Conservation (phyloP, 2,329 filamentous ascomycete species). For the Colletotrichum cereale region DNA sequence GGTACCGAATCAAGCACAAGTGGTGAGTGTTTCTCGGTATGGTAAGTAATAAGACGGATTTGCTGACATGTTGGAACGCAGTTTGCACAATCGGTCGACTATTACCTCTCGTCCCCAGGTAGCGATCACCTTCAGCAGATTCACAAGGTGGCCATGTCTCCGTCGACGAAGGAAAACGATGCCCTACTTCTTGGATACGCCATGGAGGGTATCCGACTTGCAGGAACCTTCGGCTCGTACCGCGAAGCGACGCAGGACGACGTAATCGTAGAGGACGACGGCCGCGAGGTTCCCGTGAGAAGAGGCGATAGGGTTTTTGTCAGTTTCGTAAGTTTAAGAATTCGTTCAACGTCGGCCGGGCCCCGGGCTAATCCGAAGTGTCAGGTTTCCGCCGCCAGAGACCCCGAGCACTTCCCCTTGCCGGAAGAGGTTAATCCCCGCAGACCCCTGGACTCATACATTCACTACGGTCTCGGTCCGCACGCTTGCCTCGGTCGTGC, state of each 20-base stretch:
- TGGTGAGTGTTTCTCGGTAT: slow-evolving; percentile 58
- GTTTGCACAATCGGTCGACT: slow-evolving; percentile 81
- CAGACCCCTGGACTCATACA: slow-evolving; percentile 73
- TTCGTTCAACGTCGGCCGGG: background rate
- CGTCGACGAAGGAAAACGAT: slow-evolving; percentile 69
- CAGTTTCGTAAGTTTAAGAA: slow-evolving; percentile 64
- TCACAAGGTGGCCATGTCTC: slow-evolving; percentile 67
- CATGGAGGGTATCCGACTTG: slow-evolving; percentile 78
- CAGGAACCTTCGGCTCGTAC: slow-evolving; percentile 72
- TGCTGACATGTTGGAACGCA: slow-evolving; percentile 48
- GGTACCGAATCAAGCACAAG: slow-evolving; percentile 78
- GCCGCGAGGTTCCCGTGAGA: slow-evolving; percentile 62
- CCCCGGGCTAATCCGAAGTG: background rate
- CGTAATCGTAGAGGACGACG: slow-evolving; percentile 64
- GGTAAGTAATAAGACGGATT: background rate
- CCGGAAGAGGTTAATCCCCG: slow-evolving; percentile 72
- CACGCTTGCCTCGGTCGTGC: slow-evolving; percentile 73
- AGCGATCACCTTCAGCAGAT: slow-evolving; percentile 70
- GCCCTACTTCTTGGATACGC: slow-evolving; percentile 76
- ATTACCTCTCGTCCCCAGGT: slow-evolving; percentile 73
- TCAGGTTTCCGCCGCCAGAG: slow-evolving; percentile 63
- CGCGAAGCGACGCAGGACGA: slow-evolving; percentile 64
- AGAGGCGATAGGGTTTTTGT: slow-evolving; percentile 73
- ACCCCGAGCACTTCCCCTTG: slow-evolving; percentile 70
- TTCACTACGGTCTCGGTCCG: slow-evolving; percentile 73